phyloP scores from a whole-genome alignment of 2,329 filamentous ascomycete genomes.

The Aspergillus oerlinghausenensis region DNA sequence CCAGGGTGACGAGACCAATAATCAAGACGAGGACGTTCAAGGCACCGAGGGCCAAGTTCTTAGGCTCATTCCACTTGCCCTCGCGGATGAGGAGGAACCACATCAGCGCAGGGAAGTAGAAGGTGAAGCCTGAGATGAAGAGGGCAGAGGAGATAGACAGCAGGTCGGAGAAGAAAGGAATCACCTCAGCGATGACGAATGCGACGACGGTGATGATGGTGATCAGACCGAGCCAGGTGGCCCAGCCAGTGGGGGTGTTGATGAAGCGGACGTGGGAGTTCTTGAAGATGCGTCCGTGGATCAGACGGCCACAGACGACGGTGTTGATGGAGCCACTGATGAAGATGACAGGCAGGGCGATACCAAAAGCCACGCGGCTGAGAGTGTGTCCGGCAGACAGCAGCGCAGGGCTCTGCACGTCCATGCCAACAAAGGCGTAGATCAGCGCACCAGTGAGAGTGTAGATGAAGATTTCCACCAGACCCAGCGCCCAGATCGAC shows the following conservation, averaged over 20 bases:
- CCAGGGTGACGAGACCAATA: constrained; percentile 70
- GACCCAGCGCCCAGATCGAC: constrained; percentile 20
- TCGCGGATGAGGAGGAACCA: constrained; percentile 28
- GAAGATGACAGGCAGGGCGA: constrained; percentile 34
- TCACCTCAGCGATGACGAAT: constrained; percentile 79
- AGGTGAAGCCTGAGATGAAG: constrained; percentile 86
- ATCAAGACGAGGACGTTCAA: constrained; percentile 67
- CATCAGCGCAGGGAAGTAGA: constrained; percentile 56
- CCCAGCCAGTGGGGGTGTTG: constrained; percentile 33
- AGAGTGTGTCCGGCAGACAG: constrained; percentile 23
- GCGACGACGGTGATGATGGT: constrained; percentile 66
- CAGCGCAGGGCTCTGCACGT: constrained; percentile 30
- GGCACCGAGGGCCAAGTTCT: constrained; percentile 49
- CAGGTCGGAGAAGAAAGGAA: constrained; percentile 75
- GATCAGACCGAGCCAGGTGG: constrained; percentile 28
- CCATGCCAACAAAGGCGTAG: constrained; percentile 31
- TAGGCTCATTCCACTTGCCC: constrained; percentile 25
- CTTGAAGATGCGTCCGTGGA: constrained; percentile 32
- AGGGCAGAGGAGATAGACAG: constrained; percentile 53
- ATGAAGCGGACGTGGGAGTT: constrained; percentile 32
- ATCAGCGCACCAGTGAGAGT: constrained; percentile 22
- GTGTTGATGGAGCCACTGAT: constrained; percentile 36
- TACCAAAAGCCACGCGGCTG: constrained; percentile 29
- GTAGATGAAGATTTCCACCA: constrained; percentile 21
- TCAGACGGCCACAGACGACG: constrained; percentile 29